phyloP scores from a whole-genome alignment of 257 asterid genomes.

The Rhazya stricta region DNA sequence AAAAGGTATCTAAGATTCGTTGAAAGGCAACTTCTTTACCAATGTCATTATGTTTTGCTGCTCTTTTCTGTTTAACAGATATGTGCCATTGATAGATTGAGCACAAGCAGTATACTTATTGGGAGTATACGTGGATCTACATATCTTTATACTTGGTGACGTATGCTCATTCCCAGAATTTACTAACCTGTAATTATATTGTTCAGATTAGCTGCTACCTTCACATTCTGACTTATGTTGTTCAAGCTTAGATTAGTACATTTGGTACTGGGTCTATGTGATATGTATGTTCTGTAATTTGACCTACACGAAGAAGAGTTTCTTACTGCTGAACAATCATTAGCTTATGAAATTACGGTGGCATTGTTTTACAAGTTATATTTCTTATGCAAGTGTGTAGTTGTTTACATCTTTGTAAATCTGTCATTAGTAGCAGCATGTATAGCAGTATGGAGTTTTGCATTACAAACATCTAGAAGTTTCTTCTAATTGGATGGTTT shows the following conservation, averaged over 20 bases:
- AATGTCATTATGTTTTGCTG: background rate
- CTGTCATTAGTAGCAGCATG: too few relatives aligned
- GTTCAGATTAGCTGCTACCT: background rate
- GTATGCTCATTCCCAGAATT: background rate
- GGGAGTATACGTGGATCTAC: background rate
- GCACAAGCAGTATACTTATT: background rate
- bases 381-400: too few relatives aligned
- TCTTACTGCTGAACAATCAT: background rate
- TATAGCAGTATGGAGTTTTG: background rate
- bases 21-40: conserved; percentile 17
- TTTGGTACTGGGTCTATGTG: background rate
- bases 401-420: too few relatives aligned
- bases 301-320: background rate
- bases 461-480: background rate
- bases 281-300: background rate
- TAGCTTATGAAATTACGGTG: background rate
- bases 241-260: background rate
- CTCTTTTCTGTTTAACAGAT: background rate
- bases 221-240: background rate
- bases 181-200: background rate
- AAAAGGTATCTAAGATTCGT: conserved; percentile 40
- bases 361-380: background rate
- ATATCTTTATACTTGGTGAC: background rate
- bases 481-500: background rate
- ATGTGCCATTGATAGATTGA: background rate